phyloP scores from a whole-genome alignment of 768 basidiomycete species.

The Cystobasidium tubakii region DNA sequence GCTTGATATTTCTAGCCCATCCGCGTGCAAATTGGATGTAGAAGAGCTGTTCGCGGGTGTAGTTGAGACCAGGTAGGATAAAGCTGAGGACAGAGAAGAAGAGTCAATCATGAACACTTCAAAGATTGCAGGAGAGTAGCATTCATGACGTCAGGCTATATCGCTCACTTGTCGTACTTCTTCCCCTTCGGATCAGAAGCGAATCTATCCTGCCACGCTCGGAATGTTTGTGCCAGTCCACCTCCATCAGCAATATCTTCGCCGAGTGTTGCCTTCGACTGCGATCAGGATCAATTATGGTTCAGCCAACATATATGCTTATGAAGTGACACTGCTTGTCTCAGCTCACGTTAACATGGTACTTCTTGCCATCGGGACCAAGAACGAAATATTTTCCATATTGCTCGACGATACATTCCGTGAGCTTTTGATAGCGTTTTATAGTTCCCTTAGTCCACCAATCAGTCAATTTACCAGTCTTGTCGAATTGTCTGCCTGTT shows the following conservation, averaged over 20 bases:
- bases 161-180: constrained; percentile 40
- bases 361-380: constrained; percentile 73
- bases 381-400: constrained; percentile 80
- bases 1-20: constrained; percentile 43
- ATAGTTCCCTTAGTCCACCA: constrained; percentile 91
- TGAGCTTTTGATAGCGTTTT: constrained; percentile 70
- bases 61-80: constrained; percentile 43
- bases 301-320: too few species aligned
- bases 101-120: too few species aligned
- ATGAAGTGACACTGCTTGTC: too few species aligned
- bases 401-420: constrained; percentile 84
- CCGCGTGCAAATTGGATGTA: constrained; percentile 44
- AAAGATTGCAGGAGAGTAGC: too few species aligned
- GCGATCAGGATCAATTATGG: constrained; percentile 36
- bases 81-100: constrained; percentile 1
- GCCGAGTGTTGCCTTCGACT: constrained; percentile 65
- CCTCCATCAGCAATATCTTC: constrained; percentile 80
- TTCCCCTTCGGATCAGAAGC: constrained; percentile 35
- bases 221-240: constrained; percentile 75
- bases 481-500: constrained; percentile 84
- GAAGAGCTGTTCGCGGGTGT: constrained; percentile 45
- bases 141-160: too few species aligned
- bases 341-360: constrained; percentile 75
- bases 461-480: constrained; percentile 73
- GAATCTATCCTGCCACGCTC: constrained; percentile 69